Evolutionary conservation across 1,139 yeast species (phyloP), one percentile per base, ranked within the genome.

Genomic region (Candida dubliniensis): DNA sequence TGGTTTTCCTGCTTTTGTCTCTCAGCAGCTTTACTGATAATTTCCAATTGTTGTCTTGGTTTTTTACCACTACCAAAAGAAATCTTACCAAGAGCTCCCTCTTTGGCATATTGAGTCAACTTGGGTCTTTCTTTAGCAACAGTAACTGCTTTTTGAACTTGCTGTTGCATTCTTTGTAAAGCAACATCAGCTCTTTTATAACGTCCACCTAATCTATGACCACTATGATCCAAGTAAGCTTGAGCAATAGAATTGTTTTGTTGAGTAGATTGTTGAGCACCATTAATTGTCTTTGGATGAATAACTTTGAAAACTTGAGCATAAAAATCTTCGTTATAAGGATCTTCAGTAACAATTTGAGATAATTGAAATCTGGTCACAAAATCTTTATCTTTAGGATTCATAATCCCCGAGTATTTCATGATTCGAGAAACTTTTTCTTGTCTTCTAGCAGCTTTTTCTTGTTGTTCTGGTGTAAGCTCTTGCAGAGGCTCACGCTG

Each of bases 121-220:
- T 84, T 87, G 53, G 95, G 93, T 61, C 88, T 81, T 59, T 89
- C 96, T 61, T 89, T 87, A 32, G 97, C 97, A 42, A 89, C 95
- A 39, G 95, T 87, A 18, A 93, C 97, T 8, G 98, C 98, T 60
- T 87, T 87, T 62, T 91, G 96, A 46, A 95, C 97, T 69, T 93
- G 98, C 61, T 91, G 96, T 70, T 93, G 98, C 97, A 93, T 91
- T 75, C 96, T 84, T 69, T 88, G 96, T 58, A 91, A 76, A 1
- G 97, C 97, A 54, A 91, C 86, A 64, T 89, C 96, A n/a, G 95
- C 93, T 60, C 96, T 77, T 69, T 87, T 84, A 57, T 81, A 79
- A 62, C 96, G 82, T 40, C 96, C 95, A 51, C 96, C 95, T 47
- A 87, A 73, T 67, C 95, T 82, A 62, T 89, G 96, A 40, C 96